A percentile compares a stretch with the other conserved stretches of the same genome.
These are phyloP conservation scores for Yamadazyma diddensiae DNA, from an alignment of 1,139 yeast genomes.

Conservation along the genomic window DNA sequence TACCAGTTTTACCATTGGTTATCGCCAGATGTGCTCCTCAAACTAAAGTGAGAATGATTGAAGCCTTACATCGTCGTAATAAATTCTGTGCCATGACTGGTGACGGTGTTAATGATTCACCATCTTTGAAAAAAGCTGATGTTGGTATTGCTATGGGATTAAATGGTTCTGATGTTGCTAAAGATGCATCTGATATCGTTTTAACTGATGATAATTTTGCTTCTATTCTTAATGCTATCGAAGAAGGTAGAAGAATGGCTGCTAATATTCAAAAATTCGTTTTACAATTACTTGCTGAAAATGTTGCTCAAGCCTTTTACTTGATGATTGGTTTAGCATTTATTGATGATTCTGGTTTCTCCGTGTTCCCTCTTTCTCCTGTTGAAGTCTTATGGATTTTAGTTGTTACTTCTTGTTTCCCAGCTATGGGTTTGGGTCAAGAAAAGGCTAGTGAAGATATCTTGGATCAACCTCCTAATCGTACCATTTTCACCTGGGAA, in stretches of 20 bases:
- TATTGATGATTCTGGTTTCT: conserved; percentile 53
- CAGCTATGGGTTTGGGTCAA: conserved; percentile 82
- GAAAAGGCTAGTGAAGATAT: conserved; percentile 67
- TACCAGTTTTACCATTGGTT: conserved; percentile 74
- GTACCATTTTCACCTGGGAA: conserved; percentile 66
- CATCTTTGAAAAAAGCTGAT: conserved; percentile 75
- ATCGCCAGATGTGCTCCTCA: conserved; percentile 89
- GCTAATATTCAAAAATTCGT: conserved; percentile 79
- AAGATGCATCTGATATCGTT: conserved; percentile 76
- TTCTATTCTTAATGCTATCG: conserved; percentile 74
- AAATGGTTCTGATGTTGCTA: conserved; percentile 82
- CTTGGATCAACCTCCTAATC: conserved; percentile 64
- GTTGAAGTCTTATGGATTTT: conserved; percentile 80
- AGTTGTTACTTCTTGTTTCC: conserved; percentile 77
- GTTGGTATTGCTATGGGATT: conserved; percentile 89
- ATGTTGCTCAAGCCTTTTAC: conserved; percentile 73
- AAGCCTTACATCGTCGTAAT: conserved; percentile 70
- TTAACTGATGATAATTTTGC: conserved; percentile 76
- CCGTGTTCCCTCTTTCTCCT: conserved; percentile 77
- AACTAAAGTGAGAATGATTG: conserved; percentile 81
- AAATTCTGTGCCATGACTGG: conserved; percentile 84
- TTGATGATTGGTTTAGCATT: conserved; percentile 72
- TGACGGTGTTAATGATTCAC: conserved; percentile 85
- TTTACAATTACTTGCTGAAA: conserved; percentile 71
- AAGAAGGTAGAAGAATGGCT: conserved; percentile 82